Base-by-base conservation (phyloP, 2,329 filamentous ascomycete genomes). In the Neospermospora avenae region DNA sequence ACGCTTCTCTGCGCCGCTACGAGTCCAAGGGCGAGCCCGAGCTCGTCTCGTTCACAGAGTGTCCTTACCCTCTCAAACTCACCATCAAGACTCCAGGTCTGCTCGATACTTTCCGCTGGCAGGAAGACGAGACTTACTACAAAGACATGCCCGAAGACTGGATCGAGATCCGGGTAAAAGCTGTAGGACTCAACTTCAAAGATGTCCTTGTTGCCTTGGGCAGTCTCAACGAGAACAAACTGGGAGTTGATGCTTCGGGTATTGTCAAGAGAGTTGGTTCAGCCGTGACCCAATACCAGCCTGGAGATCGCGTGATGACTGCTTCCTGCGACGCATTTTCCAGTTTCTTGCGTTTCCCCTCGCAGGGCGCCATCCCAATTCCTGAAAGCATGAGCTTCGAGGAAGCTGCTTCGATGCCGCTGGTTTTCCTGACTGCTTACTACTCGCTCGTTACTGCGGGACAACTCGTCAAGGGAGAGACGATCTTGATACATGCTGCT, bases 401-500 rank as follows among this genome's bases (percentile, higher is more conserved):
- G 35, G 69, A 71, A 1, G 77, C 73, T 0, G 77, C 77, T 1
- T 65, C 76, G 10, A 66, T 75, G 8, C 76, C 77, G 0, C 74
- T 77, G 1, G 70, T 75, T 0, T 75, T 75, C 54, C 63, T 75
- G 22, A 75, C 77, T 4, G 80, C 79, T 0, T 74, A 75, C 57
- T 76, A 81, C 58, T 75, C 74, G 2, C 68, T 84, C 3, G 67
- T 72, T 8, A 67, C 77, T 20, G 58, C 77, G 6, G 78, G 73
- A 16, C 69, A 73, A 0, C 68, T 81, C 0, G 61, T 70, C 13
- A 66, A 70, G 0, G 75, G 75, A 1, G 62, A 70, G 25, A 44
- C 60, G 1, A 48, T 70, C n/a, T 45, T 70, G 0, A 67, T 70
- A 0, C 66, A 68, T 54, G 45, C 59, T 20, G 67, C 57, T 1